phyloP scores from a whole-genome alignment of 2,329 filamentous ascomycete species.

The Aspergillus felis region DNA sequence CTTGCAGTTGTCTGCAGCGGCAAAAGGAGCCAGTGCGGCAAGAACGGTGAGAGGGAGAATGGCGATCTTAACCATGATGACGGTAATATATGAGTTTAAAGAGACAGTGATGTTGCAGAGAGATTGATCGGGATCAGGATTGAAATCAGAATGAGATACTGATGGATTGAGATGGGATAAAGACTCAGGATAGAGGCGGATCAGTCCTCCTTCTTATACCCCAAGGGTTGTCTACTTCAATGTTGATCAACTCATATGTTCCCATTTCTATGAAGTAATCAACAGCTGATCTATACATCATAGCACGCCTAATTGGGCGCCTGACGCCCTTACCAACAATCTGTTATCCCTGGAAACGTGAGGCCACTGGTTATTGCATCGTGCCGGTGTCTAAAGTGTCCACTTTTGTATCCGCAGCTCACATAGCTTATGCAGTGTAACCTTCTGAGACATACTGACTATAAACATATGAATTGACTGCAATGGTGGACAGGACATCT shows the following conservation, averaged over 20 bases:
- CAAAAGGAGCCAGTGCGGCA: background rate
- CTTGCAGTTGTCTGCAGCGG: slow-evolving; percentile 6
- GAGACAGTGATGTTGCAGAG: background rate
- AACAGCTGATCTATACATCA: background rate
- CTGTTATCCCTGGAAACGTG: background rate
- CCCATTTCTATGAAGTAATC: background rate
- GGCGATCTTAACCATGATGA: slow-evolving; percentile 4
- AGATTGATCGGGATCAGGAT: background rate
- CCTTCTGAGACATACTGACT: background rate
- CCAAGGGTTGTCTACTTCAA: background rate
- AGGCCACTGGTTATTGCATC: background rate
- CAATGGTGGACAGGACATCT: background rate
- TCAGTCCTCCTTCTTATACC: background rate
- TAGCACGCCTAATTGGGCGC: background rate
- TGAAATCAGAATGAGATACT: background rate
- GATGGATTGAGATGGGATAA: background rate
- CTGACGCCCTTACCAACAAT: background rate
- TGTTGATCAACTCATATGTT: background rate
- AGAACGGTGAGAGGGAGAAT: slow-evolving; percentile 1
- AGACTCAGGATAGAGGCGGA: background rate
- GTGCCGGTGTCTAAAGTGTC: background rate
- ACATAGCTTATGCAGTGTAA: background rate
- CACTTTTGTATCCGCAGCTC: background rate
- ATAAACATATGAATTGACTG: too few relatives aligned
- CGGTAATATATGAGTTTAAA: background rate